phyloP scores from a whole-genome alignment of 768 basidiomycete species.

The Trametes coccinea region DNA sequence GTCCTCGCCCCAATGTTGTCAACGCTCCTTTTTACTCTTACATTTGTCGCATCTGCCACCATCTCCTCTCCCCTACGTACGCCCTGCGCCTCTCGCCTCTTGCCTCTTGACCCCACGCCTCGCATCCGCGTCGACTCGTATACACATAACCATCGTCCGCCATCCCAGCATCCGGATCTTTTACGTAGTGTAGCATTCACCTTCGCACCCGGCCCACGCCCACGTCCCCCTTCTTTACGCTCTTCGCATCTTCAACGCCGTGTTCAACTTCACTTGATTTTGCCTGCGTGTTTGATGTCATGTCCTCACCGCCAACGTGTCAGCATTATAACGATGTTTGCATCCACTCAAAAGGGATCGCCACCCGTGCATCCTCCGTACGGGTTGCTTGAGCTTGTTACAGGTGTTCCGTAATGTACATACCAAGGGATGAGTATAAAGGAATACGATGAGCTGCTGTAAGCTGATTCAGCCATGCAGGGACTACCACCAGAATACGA shows the following conservation, averaged over 20 bases:
- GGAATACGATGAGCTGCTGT: too few species aligned
- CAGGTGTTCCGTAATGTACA: too few species aligned
- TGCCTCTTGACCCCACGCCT: background rate
- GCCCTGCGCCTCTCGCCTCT: too few species aligned
- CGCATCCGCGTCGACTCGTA: background rate
- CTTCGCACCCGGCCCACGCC: conserved; percentile 7
- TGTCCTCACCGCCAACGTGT: conserved; percentile 6
- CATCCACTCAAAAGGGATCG: background rate
- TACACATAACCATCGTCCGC: background rate
- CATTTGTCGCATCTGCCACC: conserved; percentile 11
- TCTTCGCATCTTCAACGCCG: conserved; percentile 9
- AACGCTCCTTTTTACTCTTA: conserved; percentile 15
- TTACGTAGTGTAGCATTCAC: conserved; percentile 27
- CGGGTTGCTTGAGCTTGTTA: too few species aligned
- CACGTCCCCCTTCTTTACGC: background rate
- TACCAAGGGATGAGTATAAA: too few species aligned
- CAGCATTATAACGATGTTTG: background rate
- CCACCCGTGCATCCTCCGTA: too few species aligned
- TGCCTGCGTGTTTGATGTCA: conserved; percentile 3
- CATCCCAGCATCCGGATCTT: conserved; percentile 15
- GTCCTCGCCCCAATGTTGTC: conserved; percentile 22
- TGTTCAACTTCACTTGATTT: conserved; percentile 12
- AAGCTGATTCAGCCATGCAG: too few species aligned
- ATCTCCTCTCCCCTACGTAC: background rate
- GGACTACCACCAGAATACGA: too few species aligned